Percentiles rank a stretch among this genome's conserved stretches.
Conservation (phyloP, 169 alveolate genomes). For the Sarcocystis neurona region DNA sequence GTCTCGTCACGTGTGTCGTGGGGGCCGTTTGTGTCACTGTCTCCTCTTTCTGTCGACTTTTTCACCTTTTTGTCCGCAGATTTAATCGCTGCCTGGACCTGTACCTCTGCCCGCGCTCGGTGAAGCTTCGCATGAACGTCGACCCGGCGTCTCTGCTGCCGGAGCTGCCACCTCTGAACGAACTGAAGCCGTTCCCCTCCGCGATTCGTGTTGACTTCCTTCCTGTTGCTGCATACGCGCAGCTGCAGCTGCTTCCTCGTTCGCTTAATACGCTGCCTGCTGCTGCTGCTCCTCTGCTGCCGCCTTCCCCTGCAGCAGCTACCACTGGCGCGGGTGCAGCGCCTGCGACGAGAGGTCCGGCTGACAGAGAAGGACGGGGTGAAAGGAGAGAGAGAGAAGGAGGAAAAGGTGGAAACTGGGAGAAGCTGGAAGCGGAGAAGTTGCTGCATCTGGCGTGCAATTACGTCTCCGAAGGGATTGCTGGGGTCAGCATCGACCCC, state of each 20-base stretch:
- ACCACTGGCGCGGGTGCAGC: no score
- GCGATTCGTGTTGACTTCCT: slow-evolving; percentile 53
- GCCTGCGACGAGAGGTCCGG: no score
- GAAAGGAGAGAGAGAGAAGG: background rate
- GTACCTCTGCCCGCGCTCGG: slow-evolving; percentile 90
- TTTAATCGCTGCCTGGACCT: slow-evolving; percentile 93
- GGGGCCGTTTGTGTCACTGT: background rate
- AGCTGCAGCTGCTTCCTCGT: background rate
- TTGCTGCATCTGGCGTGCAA: background rate
- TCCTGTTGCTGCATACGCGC: background rate
- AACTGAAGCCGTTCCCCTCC: slow-evolving; percentile 65
- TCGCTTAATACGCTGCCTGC: background rate
- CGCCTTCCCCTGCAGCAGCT: no score
- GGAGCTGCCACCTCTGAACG: slow-evolving; percentile 61
- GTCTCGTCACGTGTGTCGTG: background rate
- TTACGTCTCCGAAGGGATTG: background rate
- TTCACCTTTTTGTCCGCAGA: slow-evolving; percentile 78
- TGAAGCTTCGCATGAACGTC: slow-evolving; percentile 86
- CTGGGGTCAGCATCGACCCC: slow-evolving; percentile 22
- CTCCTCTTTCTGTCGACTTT: background rate
- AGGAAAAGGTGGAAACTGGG: background rate
- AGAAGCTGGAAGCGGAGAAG: background rate
- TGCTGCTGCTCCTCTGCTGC: background rate
- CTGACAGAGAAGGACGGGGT: no score
- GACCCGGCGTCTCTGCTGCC: slow-evolving; percentile 67